phyloP scores from a whole-genome alignment of 768 basidiomycete genomes.

The Termitomyces sp. region DNA sequence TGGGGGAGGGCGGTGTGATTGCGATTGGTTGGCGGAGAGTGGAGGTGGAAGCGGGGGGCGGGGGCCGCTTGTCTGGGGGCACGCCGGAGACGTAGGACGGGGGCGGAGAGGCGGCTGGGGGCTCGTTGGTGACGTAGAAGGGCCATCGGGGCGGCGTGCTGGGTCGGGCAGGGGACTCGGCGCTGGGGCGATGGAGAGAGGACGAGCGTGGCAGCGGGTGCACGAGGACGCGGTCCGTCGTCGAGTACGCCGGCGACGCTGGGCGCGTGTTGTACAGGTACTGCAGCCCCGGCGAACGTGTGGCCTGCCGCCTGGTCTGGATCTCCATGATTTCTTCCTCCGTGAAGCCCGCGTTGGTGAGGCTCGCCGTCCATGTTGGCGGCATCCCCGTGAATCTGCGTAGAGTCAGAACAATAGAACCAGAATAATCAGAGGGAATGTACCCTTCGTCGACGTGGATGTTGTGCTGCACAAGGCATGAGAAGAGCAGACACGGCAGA shows the following conservation, averaged over 20 bases:
- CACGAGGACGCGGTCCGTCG: constrained; percentile 21
- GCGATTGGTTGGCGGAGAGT: too few species aligned
- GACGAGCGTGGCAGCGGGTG: constrained; percentile 32
- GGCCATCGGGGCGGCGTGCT: constrained; percentile 30
- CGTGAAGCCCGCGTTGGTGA: constrained; percentile 59
- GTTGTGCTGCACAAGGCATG: constrained; percentile 45
- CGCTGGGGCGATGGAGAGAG: constrained; percentile 20
- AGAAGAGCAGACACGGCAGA: not conserved
- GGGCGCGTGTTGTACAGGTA: constrained; percentile 35
- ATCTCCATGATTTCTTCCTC: constrained; percentile 69
- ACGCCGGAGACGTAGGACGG: constrained; percentile 35
- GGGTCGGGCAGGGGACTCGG: not conserved
- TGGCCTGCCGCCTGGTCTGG: constrained; percentile 37
- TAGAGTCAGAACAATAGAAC: not conserved
- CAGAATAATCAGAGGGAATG: constrained; percentile 18
- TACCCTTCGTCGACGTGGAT: constrained; percentile 79
- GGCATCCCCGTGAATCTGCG: constrained; percentile 61
- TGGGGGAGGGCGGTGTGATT: not conserved
- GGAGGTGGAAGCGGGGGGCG: not conserved
- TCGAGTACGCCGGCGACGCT: constrained; percentile 26
- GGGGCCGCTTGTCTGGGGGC: not conserved
- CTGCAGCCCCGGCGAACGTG: constrained; percentile 32
- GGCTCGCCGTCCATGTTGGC: constrained; percentile 67
- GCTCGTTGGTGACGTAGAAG: constrained; percentile 41
- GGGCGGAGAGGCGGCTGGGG: constrained; percentile 34